Evolutionary conservation across 2,329 filamentous ascomycete species (phyloP).

Genomic region (Cytospora paraplurivora): DNA sequence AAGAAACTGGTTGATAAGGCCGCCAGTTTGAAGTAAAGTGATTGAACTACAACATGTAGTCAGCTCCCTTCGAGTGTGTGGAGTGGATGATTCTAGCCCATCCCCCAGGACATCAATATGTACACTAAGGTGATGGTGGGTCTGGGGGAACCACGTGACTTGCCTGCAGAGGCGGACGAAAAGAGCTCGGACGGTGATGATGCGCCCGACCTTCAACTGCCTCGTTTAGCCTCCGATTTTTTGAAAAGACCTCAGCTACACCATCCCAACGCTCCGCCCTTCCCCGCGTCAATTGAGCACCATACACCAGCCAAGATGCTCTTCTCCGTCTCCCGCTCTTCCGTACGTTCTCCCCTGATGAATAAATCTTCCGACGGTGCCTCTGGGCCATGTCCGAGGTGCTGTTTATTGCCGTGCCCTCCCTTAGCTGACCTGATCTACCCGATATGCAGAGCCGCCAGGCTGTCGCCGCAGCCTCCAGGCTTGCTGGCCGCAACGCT

Average conservation of each 20-base stretch:
- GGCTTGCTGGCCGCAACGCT: slow-evolving; percentile 50
- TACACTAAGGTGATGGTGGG: slow-evolving; percentile 10
- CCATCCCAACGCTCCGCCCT: slow-evolving; percentile 32
- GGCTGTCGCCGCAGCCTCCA: slow-evolving; percentile 53
- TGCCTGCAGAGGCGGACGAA: background rate
- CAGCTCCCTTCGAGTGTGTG: background rate
- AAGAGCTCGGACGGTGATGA: slow-evolving; percentile 20
- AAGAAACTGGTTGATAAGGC: too few species aligned
- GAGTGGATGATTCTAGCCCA: background rate
- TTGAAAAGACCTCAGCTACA: slow-evolving; percentile 46
- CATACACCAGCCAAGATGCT: slow-evolving; percentile 55
- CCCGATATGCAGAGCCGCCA: slow-evolving; percentile 47
- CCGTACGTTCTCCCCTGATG: slow-evolving; percentile 48
- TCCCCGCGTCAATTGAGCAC: slow-evolving; percentile 51
- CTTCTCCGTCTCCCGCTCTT: slow-evolving; percentile 55
- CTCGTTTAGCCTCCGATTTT: slow-evolving; percentile 27
- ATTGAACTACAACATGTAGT: too few species aligned
- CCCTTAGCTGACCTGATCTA: slow-evolving; percentile 22
- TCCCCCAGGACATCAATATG: background rate
- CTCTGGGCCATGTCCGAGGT: background rate
- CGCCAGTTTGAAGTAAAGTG: too few species aligned
- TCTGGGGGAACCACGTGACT: slow-evolving; percentile 32
- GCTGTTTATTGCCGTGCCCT: slow-evolving; percentile 1
- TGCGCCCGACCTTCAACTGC: slow-evolving; percentile 18
- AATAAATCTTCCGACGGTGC: background rate